Conservation (phyloP, 176 grass and related monocot species). For the Guadua angustifolia region DNA sequence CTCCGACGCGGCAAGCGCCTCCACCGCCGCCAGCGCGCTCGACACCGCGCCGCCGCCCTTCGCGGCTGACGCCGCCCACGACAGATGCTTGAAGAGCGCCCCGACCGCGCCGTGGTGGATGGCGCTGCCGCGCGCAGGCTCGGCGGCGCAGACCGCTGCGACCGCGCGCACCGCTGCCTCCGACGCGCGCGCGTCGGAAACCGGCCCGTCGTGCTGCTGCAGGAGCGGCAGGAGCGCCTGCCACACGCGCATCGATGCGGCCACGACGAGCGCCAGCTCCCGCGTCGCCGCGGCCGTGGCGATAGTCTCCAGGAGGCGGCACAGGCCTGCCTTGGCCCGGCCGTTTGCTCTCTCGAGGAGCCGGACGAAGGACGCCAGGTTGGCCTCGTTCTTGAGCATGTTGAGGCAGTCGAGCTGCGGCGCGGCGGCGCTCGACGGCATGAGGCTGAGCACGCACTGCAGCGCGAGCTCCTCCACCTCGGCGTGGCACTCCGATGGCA, state of each 20-base stretch:
- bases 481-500: neutral
- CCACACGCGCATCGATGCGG: slow-evolving; percentile 58
- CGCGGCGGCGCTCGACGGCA: slow-evolving; percentile 29
- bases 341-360: slow-evolving; percentile 55
- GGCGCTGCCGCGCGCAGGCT: slow-evolving; percentile 55
- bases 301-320: slow-evolving; percentile 68
- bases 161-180: slow-evolving; percentile 61
- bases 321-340: slow-evolving; percentile 52
- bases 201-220: slow-evolving; percentile 23
- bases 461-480: slow-evolving; percentile 59
- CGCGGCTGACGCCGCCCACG: slow-evolving; percentile 23
- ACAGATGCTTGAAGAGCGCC: slow-evolving; percentile 60
- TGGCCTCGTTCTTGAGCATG: slow-evolving; percentile 57
- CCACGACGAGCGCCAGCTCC: slow-evolving; percentile 50
- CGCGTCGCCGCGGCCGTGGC: slow-evolving; percentile 58
- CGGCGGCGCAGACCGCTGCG: slow-evolving; percentile 51
- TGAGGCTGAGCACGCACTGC: slow-evolving; percentile 68
- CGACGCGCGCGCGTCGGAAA: slow-evolving; percentile 29
- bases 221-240: slow-evolving; percentile 57
- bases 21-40: slow-evolving; percentile 62
- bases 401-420: slow-evolving; percentile 69
- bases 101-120: slow-evolving; percentile 61
- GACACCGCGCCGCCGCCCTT: slow-evolving; percentile 31
- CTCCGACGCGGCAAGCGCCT: slow-evolving; percentile 54
- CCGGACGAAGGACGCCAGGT: slow-evolving; percentile 54